A percentile compares a stretch with the other conserved stretches of the same genome.
These are phyloP conservation scores for Candida insectalens DNA, from an alignment of 805 yeast genomes.

Conservation along the genomic window DNA sequence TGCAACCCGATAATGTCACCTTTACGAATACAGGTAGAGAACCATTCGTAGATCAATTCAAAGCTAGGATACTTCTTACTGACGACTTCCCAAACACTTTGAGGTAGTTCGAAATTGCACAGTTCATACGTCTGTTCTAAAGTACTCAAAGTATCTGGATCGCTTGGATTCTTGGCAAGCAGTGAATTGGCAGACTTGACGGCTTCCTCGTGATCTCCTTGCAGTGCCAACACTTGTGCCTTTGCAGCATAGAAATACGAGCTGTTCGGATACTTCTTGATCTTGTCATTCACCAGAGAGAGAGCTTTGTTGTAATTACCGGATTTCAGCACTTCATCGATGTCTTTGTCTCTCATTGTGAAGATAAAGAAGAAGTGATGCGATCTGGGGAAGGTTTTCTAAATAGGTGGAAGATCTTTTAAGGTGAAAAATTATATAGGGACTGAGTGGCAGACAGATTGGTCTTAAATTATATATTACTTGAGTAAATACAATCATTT, in stretches of 20 bases:
- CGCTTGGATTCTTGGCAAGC: slow-evolving; percentile 38
- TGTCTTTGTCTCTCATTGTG: slow-evolving; percentile 8
- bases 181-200: slow-evolving; percentile 20
- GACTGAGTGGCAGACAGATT: too few relatives aligned
- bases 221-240: slow-evolving; percentile 23
- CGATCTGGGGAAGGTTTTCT: neutral
- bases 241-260: slow-evolving; percentile 42
- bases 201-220: slow-evolving; percentile 26
- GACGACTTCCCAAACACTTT: slow-evolving; percentile 47
- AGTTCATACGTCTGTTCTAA: slow-evolving; percentile 35
- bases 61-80: slow-evolving; percentile 46
- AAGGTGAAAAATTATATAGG: too few relatives aligned
- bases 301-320: slow-evolving; percentile 49
- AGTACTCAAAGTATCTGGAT: slow-evolving; percentile 40
- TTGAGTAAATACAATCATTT: too few relatives aligned
- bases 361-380: neutral
- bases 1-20: slow-evolving; percentile 44
- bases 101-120: slow-evolving; percentile 25
- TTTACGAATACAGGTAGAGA: slow-evolving; percentile 36
- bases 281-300: slow-evolving; percentile 35
- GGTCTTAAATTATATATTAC: too few relatives aligned
- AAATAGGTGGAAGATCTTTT: too few relatives aligned
- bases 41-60: slow-evolving; percentile 45
- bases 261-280: slow-evolving; percentile 46
- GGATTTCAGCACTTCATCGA: slow-evolving; percentile 19